Percentiles rank a stretch among this genome's conserved stretches.
Evolutionary conservation across 2,329 filamentous ascomycete genomes (phyloP).

Genomic region (Verticillium dahliae): DNA sequence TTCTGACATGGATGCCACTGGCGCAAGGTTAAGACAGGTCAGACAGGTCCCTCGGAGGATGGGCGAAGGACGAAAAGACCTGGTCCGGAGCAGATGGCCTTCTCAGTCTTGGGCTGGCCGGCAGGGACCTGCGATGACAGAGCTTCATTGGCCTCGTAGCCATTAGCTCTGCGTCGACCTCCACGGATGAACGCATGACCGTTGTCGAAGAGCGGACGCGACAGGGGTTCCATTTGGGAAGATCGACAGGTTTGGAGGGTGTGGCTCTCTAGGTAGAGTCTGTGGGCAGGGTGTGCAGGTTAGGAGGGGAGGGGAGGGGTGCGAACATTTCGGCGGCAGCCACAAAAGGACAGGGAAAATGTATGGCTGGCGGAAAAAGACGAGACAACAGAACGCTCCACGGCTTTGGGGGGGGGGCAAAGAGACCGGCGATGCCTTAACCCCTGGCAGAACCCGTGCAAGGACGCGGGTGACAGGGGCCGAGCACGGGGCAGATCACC

Average conservation of each 20-base stretch:
- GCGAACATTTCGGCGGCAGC: neutral
- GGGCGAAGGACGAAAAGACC: neutral
- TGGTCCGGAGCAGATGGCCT: neutral
- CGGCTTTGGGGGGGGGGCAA: neutral
- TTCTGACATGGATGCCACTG: neutral
- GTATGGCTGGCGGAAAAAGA: neutral
- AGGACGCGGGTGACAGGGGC: neutral
- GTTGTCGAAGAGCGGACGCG: neutral
- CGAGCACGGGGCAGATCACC: neutral
- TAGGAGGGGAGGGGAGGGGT: neutral
- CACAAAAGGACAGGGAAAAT: neutral
- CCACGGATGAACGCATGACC: neutral
- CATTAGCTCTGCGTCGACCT: neutral
- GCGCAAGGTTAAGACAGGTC: neutral
- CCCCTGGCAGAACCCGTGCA: neutral
- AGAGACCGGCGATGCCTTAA: neutral
- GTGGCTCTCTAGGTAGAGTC: neutral
- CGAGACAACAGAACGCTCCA: neutral
- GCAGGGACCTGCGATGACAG: neutral
- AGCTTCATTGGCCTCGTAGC: neutral
- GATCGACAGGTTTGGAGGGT: neutral
- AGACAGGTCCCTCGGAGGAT: neutral
- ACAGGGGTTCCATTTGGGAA: neutral
- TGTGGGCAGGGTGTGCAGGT: neutral
- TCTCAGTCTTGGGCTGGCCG: neutral